These are phyloP conservation scores for Morella rubra DNA, from an alignment of 306 rosid species.

Conservation along the genomic window DNA sequence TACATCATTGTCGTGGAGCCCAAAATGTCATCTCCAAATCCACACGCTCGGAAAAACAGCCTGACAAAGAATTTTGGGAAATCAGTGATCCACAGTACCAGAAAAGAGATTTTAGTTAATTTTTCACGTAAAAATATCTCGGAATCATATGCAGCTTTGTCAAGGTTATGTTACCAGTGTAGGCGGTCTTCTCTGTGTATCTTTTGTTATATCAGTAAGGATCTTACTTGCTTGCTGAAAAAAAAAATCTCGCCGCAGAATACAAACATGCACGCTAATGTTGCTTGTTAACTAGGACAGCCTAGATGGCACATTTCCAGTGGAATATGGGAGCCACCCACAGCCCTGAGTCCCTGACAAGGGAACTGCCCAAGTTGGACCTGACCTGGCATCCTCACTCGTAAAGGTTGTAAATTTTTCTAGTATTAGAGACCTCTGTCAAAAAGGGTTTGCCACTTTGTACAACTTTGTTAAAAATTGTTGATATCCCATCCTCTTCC, in stretches of 20 bases:
- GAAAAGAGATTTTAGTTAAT: not conserved
- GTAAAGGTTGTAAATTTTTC: not conserved
- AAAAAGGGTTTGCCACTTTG: not conserved
- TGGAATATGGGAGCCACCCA: not conserved
- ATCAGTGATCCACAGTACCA: not conserved
- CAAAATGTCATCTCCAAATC: conserved; percentile 73
- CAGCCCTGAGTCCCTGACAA: not conserved
- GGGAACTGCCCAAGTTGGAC: not conserved
- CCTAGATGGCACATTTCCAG: not conserved
- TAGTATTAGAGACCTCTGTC: not conserved
- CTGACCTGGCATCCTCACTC: not conserved
- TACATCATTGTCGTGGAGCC: conserved; percentile 80
- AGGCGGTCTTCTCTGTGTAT: no score
- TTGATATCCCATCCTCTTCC: not conserved
- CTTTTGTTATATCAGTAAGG: no score
- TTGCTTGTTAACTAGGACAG: not conserved
- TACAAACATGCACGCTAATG: not conserved
- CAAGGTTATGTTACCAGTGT: no score
- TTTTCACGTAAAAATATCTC: not conserved
- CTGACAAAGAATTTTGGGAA: conserved; percentile 32
- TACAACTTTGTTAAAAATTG: not conserved
- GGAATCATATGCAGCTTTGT: not conserved
- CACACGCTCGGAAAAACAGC: conserved; percentile 77
- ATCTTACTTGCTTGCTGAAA: no score
- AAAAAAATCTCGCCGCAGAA: not conserved